Evolutionary conservation across 164 flowering plant genomes (phyloP).

Genomic region (Aristolochia fimbriata): DNA sequence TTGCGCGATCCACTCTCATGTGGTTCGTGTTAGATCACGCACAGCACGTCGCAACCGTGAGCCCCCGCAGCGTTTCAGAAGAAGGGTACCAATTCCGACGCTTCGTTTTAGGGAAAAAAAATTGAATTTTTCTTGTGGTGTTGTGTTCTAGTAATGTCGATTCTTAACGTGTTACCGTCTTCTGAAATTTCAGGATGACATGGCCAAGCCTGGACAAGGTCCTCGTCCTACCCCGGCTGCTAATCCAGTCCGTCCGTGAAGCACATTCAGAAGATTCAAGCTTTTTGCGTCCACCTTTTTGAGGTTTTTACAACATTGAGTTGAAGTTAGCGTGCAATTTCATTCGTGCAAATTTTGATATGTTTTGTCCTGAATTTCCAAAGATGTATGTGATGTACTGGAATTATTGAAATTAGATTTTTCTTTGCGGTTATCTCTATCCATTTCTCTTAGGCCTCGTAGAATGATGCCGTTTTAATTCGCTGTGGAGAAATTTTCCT

Average conservation of each 20-base stretch:
- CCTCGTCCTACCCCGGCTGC: constrained; percentile 10
- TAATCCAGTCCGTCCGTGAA: constrained; percentile 6
- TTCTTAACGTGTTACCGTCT: not conserved
- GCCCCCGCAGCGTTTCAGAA: constrained; percentile 84
- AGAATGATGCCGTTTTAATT: too few species aligned
- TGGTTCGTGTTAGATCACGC: constrained; percentile 86
- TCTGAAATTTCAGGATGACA: constrained; percentile 5
- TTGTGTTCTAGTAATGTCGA: not conserved
- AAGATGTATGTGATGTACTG: too few species aligned
- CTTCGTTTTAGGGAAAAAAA: not conserved
- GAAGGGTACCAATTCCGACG: constrained; percentile 44
- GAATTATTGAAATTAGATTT: too few species aligned
- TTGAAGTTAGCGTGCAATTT: too few species aligned
- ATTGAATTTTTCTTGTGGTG: not conserved
- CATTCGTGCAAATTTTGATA: too few species aligned
- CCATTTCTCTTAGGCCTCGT: too few species aligned
- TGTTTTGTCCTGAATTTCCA: too few species aligned
- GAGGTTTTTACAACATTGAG: too few species aligned
- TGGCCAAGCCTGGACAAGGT: constrained; percentile 8
- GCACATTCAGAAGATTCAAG: not conserved
- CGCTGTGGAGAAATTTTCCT: too few species aligned
- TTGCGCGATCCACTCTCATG: constrained; percentile 31
- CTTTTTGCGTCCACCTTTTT: too few species aligned
- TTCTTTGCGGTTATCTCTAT: too few species aligned
- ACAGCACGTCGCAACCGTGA: constrained; percentile 67